Conservation (phyloP, 805 yeast genomes). For the Candida patagonica region DNA sequence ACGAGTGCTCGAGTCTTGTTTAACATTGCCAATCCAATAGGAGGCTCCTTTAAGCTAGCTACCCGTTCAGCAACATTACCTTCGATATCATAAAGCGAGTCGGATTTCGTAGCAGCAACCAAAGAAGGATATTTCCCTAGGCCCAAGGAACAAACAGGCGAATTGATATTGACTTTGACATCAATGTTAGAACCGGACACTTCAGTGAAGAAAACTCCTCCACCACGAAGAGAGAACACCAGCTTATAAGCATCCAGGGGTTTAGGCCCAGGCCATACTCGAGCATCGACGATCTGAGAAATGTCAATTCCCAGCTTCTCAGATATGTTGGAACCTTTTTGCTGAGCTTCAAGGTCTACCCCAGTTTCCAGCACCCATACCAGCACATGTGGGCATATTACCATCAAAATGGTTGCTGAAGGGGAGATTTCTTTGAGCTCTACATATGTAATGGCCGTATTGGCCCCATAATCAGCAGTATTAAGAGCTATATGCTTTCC, state of each 20-base stretch:
- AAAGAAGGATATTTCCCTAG: background rate
- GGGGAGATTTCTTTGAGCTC: background rate
- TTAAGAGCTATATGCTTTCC: constrained; percentile 13
- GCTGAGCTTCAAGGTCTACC: background rate
- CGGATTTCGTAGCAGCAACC: background rate
- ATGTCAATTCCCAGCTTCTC: too few species aligned
- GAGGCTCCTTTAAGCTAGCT: background rate
- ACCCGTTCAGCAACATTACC: background rate
- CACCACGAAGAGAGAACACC: background rate
- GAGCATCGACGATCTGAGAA: too few species aligned
- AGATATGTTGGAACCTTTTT: background rate
- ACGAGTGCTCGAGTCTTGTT: constrained; percentile 2
- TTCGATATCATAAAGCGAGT: background rate
- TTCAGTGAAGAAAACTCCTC: background rate
- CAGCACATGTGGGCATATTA: background rate
- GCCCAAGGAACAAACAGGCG: background rate
- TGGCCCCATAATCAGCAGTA: constrained; percentile 4
- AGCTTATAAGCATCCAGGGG: too few species aligned
- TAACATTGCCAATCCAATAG: background rate
- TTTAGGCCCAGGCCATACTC: too few species aligned
- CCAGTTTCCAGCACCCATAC: background rate
- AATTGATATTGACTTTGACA: background rate
- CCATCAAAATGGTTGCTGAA: background rate
- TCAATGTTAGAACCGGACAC: background rate
- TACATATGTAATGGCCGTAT: background rate